phyloP scores from a whole-genome alignment of 2,329 filamentous ascomycete species.

The Coleophoma eucalyptorum region DNA sequence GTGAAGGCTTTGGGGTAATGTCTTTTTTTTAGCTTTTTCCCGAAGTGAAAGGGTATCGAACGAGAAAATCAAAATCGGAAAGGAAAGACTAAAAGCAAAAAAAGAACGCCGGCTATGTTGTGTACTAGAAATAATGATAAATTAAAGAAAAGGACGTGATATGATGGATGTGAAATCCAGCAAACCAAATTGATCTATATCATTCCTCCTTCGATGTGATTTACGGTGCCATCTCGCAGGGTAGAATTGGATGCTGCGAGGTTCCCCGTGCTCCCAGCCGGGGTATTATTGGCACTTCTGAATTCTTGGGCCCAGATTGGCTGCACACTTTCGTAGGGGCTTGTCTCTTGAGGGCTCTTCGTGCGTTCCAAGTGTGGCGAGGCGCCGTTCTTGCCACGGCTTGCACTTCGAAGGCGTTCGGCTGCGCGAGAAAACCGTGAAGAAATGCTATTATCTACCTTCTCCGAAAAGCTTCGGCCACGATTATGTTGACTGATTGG shows the following conservation, averaged over 20 bases:
- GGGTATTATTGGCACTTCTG: conserved; percentile 6
- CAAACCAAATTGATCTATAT: conserved; percentile 16
- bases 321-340: conserved; percentile 27
- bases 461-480: conserved; percentile 44
- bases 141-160: neutral
- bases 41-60: neutral
- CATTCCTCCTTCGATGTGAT: conserved; percentile 24
- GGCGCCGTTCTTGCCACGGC: conserved; percentile 44
- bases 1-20: no score
- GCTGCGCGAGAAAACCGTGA: conserved; percentile 53
- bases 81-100: neutral
- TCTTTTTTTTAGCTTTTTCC: neutral
- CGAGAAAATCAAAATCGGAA: neutral
- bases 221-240: neutral
- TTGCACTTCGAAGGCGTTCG: conserved; percentile 57
- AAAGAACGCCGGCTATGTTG: neutral
- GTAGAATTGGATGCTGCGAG: neutral
- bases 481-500: conserved; percentile 42
- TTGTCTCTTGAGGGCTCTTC: conserved; percentile 19
- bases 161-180: neutral
- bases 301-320: conserved; percentile 11
- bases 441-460: conserved; percentile 45
- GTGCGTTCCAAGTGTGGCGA: conserved; percentile 15
- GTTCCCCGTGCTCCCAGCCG: conserved; percentile 2
- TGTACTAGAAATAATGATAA: neutral